These are phyloP conservation scores for Xerocomus nothofagi DNA, from an alignment of 1,284 basidiomycete genomes.

Conservation along the genomic window DNA sequence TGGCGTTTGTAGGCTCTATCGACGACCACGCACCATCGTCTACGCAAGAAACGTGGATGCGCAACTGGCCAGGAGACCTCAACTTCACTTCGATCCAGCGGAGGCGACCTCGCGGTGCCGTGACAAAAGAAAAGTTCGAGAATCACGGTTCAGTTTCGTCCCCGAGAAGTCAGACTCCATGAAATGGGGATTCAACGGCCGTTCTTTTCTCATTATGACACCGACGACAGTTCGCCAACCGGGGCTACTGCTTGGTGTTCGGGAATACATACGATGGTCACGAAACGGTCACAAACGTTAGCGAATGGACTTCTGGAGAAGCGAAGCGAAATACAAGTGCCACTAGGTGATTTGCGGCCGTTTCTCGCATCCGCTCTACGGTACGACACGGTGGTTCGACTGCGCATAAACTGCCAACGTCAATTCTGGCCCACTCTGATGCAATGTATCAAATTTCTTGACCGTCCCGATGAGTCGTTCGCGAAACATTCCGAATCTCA, in stretches of 20 bases:
- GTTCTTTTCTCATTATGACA: not conserved
- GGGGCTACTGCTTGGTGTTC: not conserved
- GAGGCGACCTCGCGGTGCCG: not conserved
- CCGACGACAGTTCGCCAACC: not conserved
- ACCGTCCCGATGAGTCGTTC: not conserved
- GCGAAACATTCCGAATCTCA: not conserved
- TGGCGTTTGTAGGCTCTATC: not conserved
- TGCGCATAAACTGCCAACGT: not conserved
- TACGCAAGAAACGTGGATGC: too few relatives aligned
- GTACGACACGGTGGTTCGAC: not conserved
- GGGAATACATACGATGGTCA: not conserved
- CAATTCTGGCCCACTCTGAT: not conserved
- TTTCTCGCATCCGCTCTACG: not conserved
- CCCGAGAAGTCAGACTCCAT: too few relatives aligned
- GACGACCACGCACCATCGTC: too few relatives aligned
- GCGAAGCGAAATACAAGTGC: not conserved
- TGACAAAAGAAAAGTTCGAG: not conserved
- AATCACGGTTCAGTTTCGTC: not conserved
- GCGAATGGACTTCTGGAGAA: not conserved
- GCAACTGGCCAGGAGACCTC: too few relatives aligned
- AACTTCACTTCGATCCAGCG: not conserved
- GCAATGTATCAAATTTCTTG: not conserved
- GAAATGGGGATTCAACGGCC: not conserved
- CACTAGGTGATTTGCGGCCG: not conserved
- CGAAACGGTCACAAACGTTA: too few relatives aligned